Evolutionary conservation across 2,329 filamentous ascomycete genomes (phyloP).

Genomic region (Exophiala dermatitidis): DNA sequence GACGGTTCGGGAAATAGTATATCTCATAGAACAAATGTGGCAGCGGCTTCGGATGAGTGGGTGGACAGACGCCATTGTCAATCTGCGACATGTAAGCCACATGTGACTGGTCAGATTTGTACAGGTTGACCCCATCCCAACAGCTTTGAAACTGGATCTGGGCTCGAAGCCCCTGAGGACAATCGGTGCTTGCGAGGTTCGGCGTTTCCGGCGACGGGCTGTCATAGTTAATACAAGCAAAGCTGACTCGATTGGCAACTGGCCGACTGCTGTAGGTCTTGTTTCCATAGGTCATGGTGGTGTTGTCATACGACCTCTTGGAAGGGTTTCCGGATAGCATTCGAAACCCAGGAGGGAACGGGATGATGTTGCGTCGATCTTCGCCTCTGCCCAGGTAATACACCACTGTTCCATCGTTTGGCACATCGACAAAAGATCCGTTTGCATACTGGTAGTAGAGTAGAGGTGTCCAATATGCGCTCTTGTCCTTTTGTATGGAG

Average conservation of each 20-base stretch:
- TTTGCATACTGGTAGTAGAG: conserved; percentile 68
- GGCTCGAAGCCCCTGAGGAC: conserved; percentile 67
- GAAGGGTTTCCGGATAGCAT: conserved; percentile 69
- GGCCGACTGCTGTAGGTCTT: conserved; percentile 36
- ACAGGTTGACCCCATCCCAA: conserved; percentile 64
- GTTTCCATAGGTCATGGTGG: conserved; percentile 13
- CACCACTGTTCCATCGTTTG: conserved; percentile 48
- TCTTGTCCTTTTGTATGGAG: conserved; percentile 69
- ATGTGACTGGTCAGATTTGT: conserved; percentile 53
- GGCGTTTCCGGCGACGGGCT: conserved; percentile 59
- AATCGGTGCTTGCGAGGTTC: conserved; percentile 67
- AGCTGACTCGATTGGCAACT: conserved; percentile 63
- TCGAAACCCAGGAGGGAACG: conserved; percentile 68
- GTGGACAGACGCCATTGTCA: conserved; percentile 67
- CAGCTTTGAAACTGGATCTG: conserved; percentile 84
- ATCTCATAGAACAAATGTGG: conserved; percentile 75
- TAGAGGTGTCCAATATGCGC: conserved; percentile 74
- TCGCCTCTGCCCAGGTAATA: conserved; percentile 13
- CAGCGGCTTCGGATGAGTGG: conserved; percentile 58
- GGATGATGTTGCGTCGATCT: conserved; percentile 51
- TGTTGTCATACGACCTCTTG: conserved; percentile 14
- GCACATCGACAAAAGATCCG: conserved; percentile 34
- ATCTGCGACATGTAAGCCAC: conserved; percentile 72
- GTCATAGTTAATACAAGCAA: conserved; percentile 74
- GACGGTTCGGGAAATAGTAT: conserved; percentile 39